These are phyloP conservation scores for Plantago ovata DNA, from an alignment of 257 asterid species.

Conservation along the genomic window DNA sequence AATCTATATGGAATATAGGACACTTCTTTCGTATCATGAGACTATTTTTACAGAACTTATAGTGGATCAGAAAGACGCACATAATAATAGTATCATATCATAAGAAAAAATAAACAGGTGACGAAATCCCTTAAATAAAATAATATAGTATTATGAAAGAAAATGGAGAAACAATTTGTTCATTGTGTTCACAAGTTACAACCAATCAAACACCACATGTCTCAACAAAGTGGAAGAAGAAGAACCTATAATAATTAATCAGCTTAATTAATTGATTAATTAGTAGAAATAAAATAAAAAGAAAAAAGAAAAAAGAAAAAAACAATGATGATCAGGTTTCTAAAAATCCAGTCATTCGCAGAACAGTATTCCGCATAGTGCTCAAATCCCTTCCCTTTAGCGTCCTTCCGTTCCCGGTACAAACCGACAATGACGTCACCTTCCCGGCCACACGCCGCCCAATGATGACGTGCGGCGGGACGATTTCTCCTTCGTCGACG, in stretches of 20 bases:
- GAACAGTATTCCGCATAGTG: conserved; percentile 57
- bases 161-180: too few species aligned
- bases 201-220: not conserved
- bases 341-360: conserved; percentile 77
- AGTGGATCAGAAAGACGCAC: too few species aligned
- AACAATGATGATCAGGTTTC: conserved; percentile 36
- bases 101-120: too few species aligned
- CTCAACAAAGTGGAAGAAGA: conserved; percentile 2
- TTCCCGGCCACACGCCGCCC: conserved; percentile 68
- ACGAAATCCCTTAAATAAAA: too few species aligned
- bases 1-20: too few species aligned
- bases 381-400: conserved; percentile 78
- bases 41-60: too few species aligned
- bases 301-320: too few species aligned
- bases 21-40: too few species aligned
- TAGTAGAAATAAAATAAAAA: too few species aligned
- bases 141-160: too few species aligned
- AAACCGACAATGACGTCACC: conserved; percentile 65
- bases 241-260: not conserved
- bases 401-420: conserved; percentile 73
- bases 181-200: too few species aligned
- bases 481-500: conserved; percentile 46
- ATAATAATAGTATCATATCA: too few species aligned
- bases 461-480: conserved; percentile 73
- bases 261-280: not conserved